Conservation (phyloP, 495 filamentous ascomycete species). For the Hypoxylon rickii region DNA sequence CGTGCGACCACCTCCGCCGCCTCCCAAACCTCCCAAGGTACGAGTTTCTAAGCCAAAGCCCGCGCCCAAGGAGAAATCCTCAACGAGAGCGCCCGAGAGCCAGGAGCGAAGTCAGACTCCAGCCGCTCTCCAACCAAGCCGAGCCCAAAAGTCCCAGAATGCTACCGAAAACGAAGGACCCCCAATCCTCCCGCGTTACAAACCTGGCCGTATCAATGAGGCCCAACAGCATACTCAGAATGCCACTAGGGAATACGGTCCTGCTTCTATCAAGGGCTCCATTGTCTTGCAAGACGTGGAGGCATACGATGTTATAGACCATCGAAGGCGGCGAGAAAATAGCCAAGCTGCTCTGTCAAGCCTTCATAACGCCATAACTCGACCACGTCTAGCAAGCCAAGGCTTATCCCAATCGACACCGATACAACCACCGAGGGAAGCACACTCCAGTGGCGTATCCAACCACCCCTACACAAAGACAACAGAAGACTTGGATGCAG, state of each 20-base stretch:
- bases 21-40: constrained; percentile 15
- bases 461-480: not conserved
- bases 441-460: too few relatives aligned
- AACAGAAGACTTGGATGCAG: not conserved
- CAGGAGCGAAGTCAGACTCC: not conserved
- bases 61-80: not conserved
- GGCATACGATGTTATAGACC: constrained; percentile 35
- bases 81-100: not conserved
- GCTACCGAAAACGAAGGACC: not conserved
- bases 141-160: not conserved
- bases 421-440: not conserved
- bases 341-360: not conserved
- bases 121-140: not conserved
- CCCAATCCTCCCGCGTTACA: constrained; percentile 10
- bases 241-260: not conserved
- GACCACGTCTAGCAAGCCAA: not conserved
- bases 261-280: constrained; percentile 8
- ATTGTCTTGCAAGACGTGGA: constrained; percentile 32
- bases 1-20: constrained; percentile 38
- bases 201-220: constrained; percentile 14
- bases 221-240: not conserved
- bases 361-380: not conserved
- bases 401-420: not conserved
- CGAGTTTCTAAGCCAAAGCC: constrained; percentile 11
- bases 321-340: constrained; percentile 21